These are phyloP conservation scores for Pyrrhoderma lamaoense DNA, from an alignment of 1,284 basidiomycete species.

Conservation along the genomic window DNA sequence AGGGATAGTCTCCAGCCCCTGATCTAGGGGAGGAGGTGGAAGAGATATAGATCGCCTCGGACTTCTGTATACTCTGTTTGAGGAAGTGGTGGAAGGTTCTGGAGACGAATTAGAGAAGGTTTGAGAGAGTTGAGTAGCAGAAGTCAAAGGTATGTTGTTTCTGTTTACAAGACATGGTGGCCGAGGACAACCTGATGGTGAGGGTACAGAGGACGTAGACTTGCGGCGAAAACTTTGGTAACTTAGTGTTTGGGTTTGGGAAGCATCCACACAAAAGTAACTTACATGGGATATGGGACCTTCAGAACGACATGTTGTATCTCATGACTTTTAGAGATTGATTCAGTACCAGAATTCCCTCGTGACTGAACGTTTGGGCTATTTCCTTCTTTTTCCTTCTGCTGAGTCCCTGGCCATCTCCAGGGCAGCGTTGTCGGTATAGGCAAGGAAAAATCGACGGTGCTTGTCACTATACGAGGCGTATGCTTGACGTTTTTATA, in stretches of 20 bases:
- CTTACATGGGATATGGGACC: constrained; percentile 17
- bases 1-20: constrained; percentile 13
- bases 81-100: neutral
- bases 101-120: neutral
- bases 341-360: neutral
- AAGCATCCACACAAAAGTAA: neutral
- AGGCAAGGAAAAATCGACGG: constrained; percentile 6
- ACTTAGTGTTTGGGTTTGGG: no score
- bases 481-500: neutral
- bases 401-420: constrained; percentile 4
- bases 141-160: neutral
- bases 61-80: neutral
- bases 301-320: constrained; percentile 12
- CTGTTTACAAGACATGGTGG: neutral
- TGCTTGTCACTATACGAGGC: constrained; percentile 5
- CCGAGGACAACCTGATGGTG: neutral
- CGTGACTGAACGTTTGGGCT: neutral
- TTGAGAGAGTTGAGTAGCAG: neutral
- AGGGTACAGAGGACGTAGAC: neutral
- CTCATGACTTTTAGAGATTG: neutral
- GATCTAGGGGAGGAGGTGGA: neutral
- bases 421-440: constrained; percentile 5
- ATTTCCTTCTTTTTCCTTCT: constrained; percentile 5
- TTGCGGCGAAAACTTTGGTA: neutral
- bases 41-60: constrained; percentile 8